Base-by-base conservation (phyloP, 2,329 filamentous ascomycete genomes). In the Bimuria novae-zelandiae region DNA sequence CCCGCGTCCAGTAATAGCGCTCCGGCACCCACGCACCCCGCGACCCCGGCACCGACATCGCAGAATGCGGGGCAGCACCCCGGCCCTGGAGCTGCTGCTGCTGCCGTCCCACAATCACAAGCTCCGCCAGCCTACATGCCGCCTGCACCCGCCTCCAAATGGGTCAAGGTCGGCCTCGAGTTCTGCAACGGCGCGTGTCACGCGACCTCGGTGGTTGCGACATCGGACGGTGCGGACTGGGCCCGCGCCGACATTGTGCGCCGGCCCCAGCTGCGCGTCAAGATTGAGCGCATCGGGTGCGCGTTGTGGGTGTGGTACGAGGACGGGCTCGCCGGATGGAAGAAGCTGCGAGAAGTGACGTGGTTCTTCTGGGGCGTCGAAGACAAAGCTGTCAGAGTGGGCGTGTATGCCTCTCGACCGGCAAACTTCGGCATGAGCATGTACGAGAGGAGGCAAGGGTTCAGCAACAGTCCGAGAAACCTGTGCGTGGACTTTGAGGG, bases 301-400 rank as follows among this genome's bases (percentile, higher is more conserved):
- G 78, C 80, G 10, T 73, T 84, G 22, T 83, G 81, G 82, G 77
- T 84, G 33, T 84, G 79, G 79, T 84, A 82, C 57, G 79, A 82
- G 63, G 76, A 76, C 48, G 68, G 69, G 43, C 55, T 71, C 32
- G 48, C 64, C 37, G 61, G 52, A 67, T 85, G 82, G 82, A 82
- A 80, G 71, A 84, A 84, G 67, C 67, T 84, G 60, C 67, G 82
- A 5, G 82, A 85, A 67, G 80, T 85, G 23, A 83, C 80, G n/a
- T 84, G 80, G 77, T 85, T 85, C 67, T 85, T 85, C 64, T 83
- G 79, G 69, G 81, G 80, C 7, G 79, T 83, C 11, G 82, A 84
- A 57, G 80, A 83, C 57, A 85, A 85, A 64, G 80, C 76, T 22
- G 76, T 84, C 19, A 76, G 82, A 59, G 81, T 85, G 21, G 82